Evolutionary conservation across 1,284 basidiomycete genomes (phyloP).

Genomic region (Moesziomyces parantarcticus): DNA sequence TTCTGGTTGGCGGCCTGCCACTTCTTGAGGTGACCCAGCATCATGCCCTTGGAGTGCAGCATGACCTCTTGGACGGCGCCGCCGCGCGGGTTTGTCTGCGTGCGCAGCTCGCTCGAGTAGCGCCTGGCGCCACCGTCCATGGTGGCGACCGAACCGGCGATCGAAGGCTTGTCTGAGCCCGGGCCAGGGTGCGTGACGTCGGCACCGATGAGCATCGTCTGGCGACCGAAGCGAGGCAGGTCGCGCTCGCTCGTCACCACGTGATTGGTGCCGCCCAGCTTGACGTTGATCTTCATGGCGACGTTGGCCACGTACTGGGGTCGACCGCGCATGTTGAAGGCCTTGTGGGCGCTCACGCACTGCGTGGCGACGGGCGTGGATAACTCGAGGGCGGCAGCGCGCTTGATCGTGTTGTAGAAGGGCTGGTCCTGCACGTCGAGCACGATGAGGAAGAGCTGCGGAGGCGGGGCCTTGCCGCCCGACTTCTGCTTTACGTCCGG

Average conservation of each 20-base stretch:
- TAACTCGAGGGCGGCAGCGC: constrained; percentile 62
- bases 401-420: constrained; percentile 70
- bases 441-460: constrained; percentile 53
- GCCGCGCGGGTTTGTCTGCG: constrained; percentile 68
- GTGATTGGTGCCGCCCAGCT: constrained; percentile 71
- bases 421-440: constrained; percentile 55
- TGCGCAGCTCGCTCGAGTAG: constrained; percentile 68
- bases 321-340: constrained; percentile 52
- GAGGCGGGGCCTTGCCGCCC: constrained; percentile 12
- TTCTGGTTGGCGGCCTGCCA: constrained; percentile 59
- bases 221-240: constrained; percentile 56
- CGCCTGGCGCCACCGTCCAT: constrained; percentile 66
- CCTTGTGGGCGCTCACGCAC: constrained; percentile 59
- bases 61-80: constrained; percentile 66
- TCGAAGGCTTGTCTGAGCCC: constrained; percentile 69
- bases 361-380: constrained; percentile 67
- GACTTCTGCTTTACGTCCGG: constrained; percentile 10
- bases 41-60: constrained; percentile 57
- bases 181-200: constrained; percentile 67
- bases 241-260: constrained; percentile 34
- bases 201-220: constrained; percentile 69
- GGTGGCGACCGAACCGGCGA: constrained; percentile 70
- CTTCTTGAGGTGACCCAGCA: constrained; percentile 42
- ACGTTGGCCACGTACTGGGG: constrained; percentile 71
- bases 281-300: constrained; percentile 67